Evolutionary conservation across 2,329 filamentous ascomycete genomes (phyloP), one percentile per base, ranked within the genome.

Genomic region (Beauveria brongniartii): DNA sequence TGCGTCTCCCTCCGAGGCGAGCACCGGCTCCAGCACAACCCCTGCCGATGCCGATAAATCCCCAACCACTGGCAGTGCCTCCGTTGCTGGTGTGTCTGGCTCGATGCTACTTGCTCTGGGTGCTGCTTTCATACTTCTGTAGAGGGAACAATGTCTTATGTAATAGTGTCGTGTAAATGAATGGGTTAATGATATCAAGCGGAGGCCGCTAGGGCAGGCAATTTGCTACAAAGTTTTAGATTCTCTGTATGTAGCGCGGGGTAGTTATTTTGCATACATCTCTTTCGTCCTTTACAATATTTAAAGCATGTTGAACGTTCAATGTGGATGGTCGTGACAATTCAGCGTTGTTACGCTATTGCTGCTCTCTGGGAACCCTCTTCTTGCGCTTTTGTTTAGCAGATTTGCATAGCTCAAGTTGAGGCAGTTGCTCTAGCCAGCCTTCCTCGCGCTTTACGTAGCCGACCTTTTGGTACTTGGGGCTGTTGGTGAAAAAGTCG

Each of bases 401-500:
- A 66, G 78, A 74, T 67, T 84, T 83, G 75, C 92, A 97, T 67
- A 96, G 75, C 72, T 80, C 76, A 70, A 82, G 82, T 69, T 77
- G 77, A 5, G 84, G 83, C 74, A 80, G 76, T 67, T 82, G 84
- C 69, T 88, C 80, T 70, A 87, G 79, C 77, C 86, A 88, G 24
- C 74, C 79, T 26, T 77, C 78, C 62, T 83, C 80, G 63, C 84
- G 79, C 72, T 84, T 80, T 16, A 97, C 83, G 71, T 81, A 83
- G 3, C 94, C 94, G 5, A 95, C 89, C 74, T 84, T 83, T 64
- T 84, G 83, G 75, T 97, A 97, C 77, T 91, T 91, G 69, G 87
- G 83, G 71, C 85, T 90, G 61, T 88, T 89, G 62, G 75, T 80
- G 69, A 97, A 97, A 76, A 97, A 91, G 56, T 82, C 79, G 63